A percentile compares a stretch with the other conserved stretches of the same genome.
phyloP scores from a whole-genome alignment of 805 yeast genomes.

The Cyberlindnera misumaiensis region DNA sequence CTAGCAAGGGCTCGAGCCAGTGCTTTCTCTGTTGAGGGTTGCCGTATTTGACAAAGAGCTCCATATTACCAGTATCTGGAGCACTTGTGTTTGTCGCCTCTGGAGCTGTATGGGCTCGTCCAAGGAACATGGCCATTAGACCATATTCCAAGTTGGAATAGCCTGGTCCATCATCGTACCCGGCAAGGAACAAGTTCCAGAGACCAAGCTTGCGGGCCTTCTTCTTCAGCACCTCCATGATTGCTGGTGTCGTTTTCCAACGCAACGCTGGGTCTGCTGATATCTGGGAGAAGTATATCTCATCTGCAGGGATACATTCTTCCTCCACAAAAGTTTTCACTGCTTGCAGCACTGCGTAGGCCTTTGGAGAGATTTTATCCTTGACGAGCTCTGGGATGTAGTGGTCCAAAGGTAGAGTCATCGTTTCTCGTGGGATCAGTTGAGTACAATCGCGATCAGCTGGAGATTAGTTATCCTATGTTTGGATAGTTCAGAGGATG shows the following conservation, averaged over 20 bases:
- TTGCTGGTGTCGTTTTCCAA: conserved; percentile 42
- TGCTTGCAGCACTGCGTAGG: conserved; percentile 26
- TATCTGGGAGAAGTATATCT: conserved; percentile 35
- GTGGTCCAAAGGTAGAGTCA: conserved; percentile 13
- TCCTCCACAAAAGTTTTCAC: conserved; percentile 47
- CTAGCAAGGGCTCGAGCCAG: conserved; percentile 47
- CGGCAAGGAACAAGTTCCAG: conserved; percentile 51
- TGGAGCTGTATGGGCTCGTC: conserved; percentile 46
- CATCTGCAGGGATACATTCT: conserved; percentile 52
- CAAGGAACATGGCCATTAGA: conserved; percentile 56
- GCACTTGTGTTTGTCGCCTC: conserved; percentile 56
- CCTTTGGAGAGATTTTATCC: conserved; percentile 28
- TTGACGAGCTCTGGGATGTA: conserved; percentile 31
- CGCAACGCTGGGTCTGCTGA: conserved; percentile 33
- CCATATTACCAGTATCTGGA: conserved; percentile 60
- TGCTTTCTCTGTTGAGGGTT: conserved; percentile 36
- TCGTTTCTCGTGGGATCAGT: too few relatives aligned
- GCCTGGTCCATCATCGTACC: conserved; percentile 44
- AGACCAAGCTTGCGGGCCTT: conserved; percentile 48
- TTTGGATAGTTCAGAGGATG: too few relatives aligned
- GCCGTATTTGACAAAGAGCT: conserved; percentile 32
- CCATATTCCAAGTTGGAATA: conserved; percentile 59
- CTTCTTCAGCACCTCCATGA: conserved; percentile 43
- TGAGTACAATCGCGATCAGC: too few relatives aligned
- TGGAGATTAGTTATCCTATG: too few relatives aligned